Evolutionary conservation across 1,284 basidiomycete species (phyloP).

Genomic region (Apiotrichum akiyoshidainum): DNA sequence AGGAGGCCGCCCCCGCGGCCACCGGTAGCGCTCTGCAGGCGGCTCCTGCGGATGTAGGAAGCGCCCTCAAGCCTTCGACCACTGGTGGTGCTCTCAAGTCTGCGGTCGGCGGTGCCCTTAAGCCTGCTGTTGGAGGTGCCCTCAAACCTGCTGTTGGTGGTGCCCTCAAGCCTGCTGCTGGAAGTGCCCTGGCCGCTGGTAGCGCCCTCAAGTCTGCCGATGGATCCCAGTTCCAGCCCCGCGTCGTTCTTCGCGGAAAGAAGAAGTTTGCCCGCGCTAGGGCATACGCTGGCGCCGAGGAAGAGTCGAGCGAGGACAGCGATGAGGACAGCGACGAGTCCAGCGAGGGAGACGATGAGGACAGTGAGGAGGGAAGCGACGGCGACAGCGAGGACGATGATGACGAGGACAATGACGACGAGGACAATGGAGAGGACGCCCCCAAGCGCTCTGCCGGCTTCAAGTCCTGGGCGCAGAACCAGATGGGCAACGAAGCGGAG

Average conservation of each 20-base stretch:
- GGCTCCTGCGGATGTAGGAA: neutral
- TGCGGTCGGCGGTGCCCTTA: constrained; percentile 1
- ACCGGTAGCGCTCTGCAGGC: neutral
- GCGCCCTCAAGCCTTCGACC: constrained; percentile 1
- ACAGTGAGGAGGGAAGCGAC: constrained; percentile 20
- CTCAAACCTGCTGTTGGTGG: constrained; percentile 1
- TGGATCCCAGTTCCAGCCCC: constrained; percentile 29
- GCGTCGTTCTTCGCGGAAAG: constrained; percentile 28
- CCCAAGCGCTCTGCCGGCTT: constrained; percentile 58
- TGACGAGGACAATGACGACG: constrained; percentile 18
- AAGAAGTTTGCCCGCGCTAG: constrained; percentile 25
- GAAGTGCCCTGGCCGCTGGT: constrained; percentile 5
- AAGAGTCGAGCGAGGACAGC: constrained; percentile 12
- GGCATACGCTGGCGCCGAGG: constrained; percentile 7
- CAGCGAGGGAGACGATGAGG: constrained; percentile 24
- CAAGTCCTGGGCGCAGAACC: constrained; percentile 80
- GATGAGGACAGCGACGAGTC: constrained; percentile 20
- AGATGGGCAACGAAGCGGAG: constrained; percentile 47
- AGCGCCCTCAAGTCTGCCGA: constrained; percentile 23
- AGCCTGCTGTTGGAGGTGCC: constrained; percentile 4
- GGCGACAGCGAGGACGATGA: constrained; percentile 13
- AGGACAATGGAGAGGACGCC: constrained; percentile 19
- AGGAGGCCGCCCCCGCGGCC: neutral
- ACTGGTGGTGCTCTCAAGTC: constrained; percentile 5
- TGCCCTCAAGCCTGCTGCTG: constrained; percentile 8